A percentile compares a stretch with the other conserved stretches of the same genome.
Evolutionary conservation across 139 green algal genomes (phyloP).

Genomic region (Astrephomene gubernaculifera): DNA sequence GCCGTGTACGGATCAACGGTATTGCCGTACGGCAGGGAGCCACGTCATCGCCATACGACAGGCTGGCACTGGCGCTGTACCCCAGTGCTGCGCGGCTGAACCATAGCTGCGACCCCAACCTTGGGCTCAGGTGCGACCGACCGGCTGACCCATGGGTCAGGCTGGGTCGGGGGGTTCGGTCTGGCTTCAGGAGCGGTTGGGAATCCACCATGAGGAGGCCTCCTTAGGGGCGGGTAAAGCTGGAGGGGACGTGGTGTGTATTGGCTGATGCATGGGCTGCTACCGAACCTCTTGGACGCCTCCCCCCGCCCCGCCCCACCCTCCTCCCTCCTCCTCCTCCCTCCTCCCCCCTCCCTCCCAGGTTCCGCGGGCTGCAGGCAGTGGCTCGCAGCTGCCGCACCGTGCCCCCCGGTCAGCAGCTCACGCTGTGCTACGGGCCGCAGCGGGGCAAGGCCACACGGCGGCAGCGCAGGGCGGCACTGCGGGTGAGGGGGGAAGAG

Average conservation of each 20-base stretch:
- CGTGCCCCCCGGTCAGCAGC: not conserved
- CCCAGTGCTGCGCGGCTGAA: slow-evolving; percentile 8
- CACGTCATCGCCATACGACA: not conserved
- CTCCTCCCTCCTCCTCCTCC: not conserved
- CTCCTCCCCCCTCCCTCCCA: too few species aligned
- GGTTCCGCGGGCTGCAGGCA: slow-evolving; percentile 31
- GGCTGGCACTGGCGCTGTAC: slow-evolving; percentile 25
- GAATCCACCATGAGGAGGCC: too few species aligned
- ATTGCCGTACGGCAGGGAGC: slow-evolving; percentile 26
- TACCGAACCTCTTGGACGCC: too few species aligned
- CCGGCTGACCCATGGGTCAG: too few species aligned
- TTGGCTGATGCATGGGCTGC: too few species aligned
- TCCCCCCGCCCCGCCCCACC: not conserved
- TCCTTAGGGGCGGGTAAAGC: too few species aligned
- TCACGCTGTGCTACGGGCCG: slow-evolving; percentile 39
- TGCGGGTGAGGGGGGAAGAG: not conserved
- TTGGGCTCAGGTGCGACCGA: slow-evolving; percentile 9
- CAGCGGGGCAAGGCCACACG: slow-evolving; percentile 30
- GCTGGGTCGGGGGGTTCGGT: too few species aligned
- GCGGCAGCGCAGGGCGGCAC: not conserved
- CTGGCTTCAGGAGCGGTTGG: too few species aligned
- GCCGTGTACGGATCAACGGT: slow-evolving; percentile 37
- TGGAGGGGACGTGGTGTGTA: too few species aligned
- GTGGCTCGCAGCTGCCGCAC: not conserved
- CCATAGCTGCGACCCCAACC: slow-evolving; percentile 36